phyloP scores from a whole-genome alignment of 176 grass and related monocot species.

The Musa itinerans region DNA sequence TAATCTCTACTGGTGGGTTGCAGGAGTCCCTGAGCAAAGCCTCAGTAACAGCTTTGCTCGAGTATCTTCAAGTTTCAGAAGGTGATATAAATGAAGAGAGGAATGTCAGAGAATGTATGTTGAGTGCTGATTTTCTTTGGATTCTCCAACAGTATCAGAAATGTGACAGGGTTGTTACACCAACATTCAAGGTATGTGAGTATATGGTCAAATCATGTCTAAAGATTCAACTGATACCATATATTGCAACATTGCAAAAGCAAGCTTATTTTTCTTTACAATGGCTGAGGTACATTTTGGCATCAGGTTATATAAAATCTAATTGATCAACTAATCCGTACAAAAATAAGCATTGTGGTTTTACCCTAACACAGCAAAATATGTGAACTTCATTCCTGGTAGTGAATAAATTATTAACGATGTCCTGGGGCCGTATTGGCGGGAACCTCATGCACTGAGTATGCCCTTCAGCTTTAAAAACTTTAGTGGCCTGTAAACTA shows the following conservation, averaged over 20 bases:
- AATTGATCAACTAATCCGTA: no score
- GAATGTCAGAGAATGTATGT: conserved; percentile 41
- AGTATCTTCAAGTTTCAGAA: conserved; percentile 55
- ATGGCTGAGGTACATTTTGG: no score
- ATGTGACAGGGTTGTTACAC: conserved; percentile 68
- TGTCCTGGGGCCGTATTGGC: no score
- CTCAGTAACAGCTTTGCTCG: conserved; percentile 57
- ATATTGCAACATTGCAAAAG: neutral
- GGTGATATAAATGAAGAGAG: conserved; percentile 37
- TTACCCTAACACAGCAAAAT: no score
- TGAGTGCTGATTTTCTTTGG: conserved; percentile 74
- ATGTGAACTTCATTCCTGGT: no score
- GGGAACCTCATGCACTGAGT: no score
- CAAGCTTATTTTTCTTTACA: neutral
- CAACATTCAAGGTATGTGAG: conserved; percentile 64
- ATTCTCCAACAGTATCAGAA: conserved; percentile 66
- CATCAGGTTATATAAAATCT: no score
- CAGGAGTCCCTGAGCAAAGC: conserved; percentile 78
- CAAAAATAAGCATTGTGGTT: no score
- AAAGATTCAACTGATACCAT: neutral
- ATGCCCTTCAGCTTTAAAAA: no score
- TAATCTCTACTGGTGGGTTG: conserved; percentile 90
- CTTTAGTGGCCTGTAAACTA: no score
- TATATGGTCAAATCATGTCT: neutral
- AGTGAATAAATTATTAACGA: no score